Conservation (phyloP, 2,329 filamentous ascomycete species). For the Cladosporium sp. region DNA sequence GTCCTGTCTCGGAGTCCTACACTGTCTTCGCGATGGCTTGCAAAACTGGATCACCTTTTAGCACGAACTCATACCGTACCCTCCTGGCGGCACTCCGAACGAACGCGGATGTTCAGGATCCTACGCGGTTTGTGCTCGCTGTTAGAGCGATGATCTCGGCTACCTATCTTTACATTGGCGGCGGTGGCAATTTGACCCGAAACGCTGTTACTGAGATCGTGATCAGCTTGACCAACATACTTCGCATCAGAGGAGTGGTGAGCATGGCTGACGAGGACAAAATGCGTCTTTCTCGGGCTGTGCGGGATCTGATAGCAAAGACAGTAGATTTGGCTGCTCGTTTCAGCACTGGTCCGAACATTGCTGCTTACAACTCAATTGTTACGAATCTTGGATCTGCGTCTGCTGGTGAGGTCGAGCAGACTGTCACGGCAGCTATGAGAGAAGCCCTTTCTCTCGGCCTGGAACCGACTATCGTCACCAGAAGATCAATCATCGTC, state of each 20-base stretch:
- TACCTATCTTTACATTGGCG: slow-evolving; percentile 39
- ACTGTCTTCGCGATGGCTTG: slow-evolving; percentile 47
- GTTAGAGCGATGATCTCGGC: slow-evolving; percentile 39
- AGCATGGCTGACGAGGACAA: slow-evolving; percentile 18
- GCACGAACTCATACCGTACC: slow-evolving; percentile 27
- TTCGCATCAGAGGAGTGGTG: slow-evolving; percentile 22
- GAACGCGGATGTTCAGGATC: slow-evolving; percentile 16
- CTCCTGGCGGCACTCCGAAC: slow-evolving; percentile 32
- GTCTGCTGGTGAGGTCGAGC: slow-evolving; percentile 22
- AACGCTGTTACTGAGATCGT: slow-evolving; percentile 38
- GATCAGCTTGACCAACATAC: slow-evolving; percentile 27
- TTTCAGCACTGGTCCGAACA: slow-evolving; percentile 24
- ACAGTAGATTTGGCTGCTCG: slow-evolving; percentile 28
- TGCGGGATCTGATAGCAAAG: slow-evolving; percentile 25
- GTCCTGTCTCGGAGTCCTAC: slow-evolving; percentile 45
- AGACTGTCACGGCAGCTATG: slow-evolving; percentile 28
- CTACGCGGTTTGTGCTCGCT: slow-evolving; percentile 15
- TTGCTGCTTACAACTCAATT: slow-evolving; percentile 35
- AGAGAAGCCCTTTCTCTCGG: slow-evolving; percentile 25
- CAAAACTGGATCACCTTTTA: slow-evolving; percentile 36
- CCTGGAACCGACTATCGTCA: slow-evolving; percentile 30
- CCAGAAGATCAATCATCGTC: slow-evolving; percentile 31
- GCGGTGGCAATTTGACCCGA: slow-evolving; percentile 32
- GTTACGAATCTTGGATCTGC: slow-evolving; percentile 32
- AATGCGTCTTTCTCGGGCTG: slow-evolving; percentile 19